These are phyloP conservation scores for Thielaviopsis punctulata DNA, from an alignment of 2,329 filamentous ascomycete species.

Conservation along the genomic window DNA sequence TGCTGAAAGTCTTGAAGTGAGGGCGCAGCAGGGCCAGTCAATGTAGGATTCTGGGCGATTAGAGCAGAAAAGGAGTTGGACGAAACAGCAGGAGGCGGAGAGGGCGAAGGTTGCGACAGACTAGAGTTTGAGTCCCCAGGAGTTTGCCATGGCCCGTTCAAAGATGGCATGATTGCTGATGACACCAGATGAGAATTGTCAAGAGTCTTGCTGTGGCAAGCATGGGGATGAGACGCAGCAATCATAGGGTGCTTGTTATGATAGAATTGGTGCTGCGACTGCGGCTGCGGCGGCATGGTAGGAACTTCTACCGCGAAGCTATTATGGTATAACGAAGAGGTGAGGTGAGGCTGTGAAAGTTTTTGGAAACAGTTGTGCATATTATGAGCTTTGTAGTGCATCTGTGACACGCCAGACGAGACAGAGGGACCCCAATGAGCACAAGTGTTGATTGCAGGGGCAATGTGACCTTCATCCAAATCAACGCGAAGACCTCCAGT, in stretches of 20 bases:
- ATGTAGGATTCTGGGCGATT: neutral
- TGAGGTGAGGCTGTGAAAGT: neutral
- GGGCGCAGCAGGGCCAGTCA: neutral
- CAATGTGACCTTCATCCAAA: neutral
- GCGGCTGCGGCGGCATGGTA: neutral
- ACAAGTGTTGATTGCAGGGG: neutral
- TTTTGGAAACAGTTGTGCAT: neutral
- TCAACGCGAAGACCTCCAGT: neutral
- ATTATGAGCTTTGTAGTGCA: neutral
- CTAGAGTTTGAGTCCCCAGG: neutral
- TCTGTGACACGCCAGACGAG: neutral
- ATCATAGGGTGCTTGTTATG: neutral
- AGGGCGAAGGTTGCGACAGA: neutral
- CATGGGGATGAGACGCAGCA: neutral
- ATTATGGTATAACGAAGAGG: neutral
- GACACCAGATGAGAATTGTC: neutral
- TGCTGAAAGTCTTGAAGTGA: neutral
- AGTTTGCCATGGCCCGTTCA: neutral
- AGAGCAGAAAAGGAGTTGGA: neutral
- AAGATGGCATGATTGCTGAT: neutral
- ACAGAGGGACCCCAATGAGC: neutral
- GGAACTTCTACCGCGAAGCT: neutral
- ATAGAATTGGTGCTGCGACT: neutral
- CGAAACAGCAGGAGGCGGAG: neutral
- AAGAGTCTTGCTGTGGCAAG: neutral